Evolutionary conservation across 1,139 yeast genomes (phyloP).

Genomic region (Yamadazyma conglobata): DNA sequence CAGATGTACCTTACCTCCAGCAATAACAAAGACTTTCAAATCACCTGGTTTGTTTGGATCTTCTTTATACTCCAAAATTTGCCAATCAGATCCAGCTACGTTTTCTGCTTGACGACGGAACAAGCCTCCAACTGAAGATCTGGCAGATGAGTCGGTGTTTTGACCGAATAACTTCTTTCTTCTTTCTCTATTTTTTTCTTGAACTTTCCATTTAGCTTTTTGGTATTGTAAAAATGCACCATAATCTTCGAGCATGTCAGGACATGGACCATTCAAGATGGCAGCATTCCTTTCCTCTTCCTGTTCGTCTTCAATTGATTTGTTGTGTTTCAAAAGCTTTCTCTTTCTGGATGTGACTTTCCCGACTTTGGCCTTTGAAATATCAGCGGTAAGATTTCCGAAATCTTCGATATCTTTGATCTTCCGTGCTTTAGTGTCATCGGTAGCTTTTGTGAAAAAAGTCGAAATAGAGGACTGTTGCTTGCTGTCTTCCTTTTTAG

Average conservation of each 20-base stretch:
- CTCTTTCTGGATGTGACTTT: slow-evolving; percentile 46
- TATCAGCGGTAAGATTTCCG: slow-evolving; percentile 33
- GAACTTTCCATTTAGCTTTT: slow-evolving; percentile 82
- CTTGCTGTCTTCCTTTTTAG: slow-evolving; percentile 56
- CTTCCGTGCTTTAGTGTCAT: slow-evolving; percentile 25
- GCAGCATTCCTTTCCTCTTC: slow-evolving; percentile 41
- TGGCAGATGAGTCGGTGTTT: slow-evolving; percentile 41
- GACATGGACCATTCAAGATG: slow-evolving; percentile 55
- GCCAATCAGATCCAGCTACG: slow-evolving; percentile 80
- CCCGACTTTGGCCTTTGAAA: slow-evolving; percentile 38
- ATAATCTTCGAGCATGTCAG: slow-evolving; percentile 73
- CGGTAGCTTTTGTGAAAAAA: slow-evolving; percentile 49
- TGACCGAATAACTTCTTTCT: slow-evolving; percentile 79
- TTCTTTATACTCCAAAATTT: slow-evolving; percentile 66
- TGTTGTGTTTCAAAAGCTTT: slow-evolving; percentile 22
- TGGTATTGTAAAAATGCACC: slow-evolving; percentile 72
- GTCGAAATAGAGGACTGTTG: slow-evolving; percentile 65
- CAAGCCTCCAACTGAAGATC: slow-evolving; percentile 62
- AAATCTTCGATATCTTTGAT: slow-evolving; percentile 77
- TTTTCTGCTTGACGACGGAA: slow-evolving; percentile 75
- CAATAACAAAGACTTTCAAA: slow-evolving; percentile 66
- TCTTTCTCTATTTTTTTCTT: slow-evolving; percentile 65
- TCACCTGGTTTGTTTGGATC: slow-evolving; percentile 67
- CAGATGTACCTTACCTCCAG: slow-evolving; percentile 70
- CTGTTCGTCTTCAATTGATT: slow-evolving; percentile 35